Evolutionary conservation across 176 grass and related monocot genomes (phyloP).

Genomic region (Areca catechu): DNA sequence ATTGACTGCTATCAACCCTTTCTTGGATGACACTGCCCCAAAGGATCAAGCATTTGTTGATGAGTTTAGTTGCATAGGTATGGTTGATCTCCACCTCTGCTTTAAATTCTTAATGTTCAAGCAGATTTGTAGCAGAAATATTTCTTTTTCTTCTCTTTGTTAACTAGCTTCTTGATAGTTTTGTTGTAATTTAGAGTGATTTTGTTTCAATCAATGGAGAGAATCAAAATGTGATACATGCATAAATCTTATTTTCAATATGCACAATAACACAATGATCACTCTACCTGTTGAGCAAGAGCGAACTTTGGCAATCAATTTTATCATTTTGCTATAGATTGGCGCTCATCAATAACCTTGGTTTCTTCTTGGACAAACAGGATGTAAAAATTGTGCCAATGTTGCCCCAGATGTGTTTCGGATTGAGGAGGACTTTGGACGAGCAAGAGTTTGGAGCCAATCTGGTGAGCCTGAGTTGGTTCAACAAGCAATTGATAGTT

Average conservation of each 20-base stretch:
- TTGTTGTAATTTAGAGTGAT: too few relatives aligned
- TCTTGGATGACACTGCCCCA: constrained; percentile 65
- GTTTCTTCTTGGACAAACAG: constrained; percentile 17
- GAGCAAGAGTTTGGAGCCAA: constrained; percentile 68
- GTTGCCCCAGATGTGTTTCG: constrained; percentile 56
- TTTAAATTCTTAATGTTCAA: constrained; percentile 1
- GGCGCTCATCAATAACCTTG: neutral
- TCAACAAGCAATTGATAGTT: constrained; percentile 84
- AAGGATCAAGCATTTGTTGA: constrained; percentile 80
- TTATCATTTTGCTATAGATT: too few relatives aligned
- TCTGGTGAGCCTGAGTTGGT: constrained; percentile 45
- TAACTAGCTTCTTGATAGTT: too few relatives aligned
- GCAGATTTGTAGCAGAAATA: too few relatives aligned
- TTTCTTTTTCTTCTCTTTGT: too few relatives aligned
- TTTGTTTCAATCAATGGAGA: too few relatives aligned
- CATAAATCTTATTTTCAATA: too few relatives aligned
- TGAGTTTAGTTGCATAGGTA: constrained; percentile 93
- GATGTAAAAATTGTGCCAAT: constrained; percentile 94
- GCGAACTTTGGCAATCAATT: too few relatives aligned
- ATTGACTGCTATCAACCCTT: constrained; percentile 70
- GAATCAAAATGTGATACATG: too few relatives aligned
- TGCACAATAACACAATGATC: too few relatives aligned
- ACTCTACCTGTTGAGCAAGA: too few relatives aligned
- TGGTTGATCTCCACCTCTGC: neutral
- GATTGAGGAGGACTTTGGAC: constrained; percentile 85